Evolutionary conservation across 2,329 filamentous ascomycete species (phyloP).

Genomic region (Tolypocladium pustulatum): DNA sequence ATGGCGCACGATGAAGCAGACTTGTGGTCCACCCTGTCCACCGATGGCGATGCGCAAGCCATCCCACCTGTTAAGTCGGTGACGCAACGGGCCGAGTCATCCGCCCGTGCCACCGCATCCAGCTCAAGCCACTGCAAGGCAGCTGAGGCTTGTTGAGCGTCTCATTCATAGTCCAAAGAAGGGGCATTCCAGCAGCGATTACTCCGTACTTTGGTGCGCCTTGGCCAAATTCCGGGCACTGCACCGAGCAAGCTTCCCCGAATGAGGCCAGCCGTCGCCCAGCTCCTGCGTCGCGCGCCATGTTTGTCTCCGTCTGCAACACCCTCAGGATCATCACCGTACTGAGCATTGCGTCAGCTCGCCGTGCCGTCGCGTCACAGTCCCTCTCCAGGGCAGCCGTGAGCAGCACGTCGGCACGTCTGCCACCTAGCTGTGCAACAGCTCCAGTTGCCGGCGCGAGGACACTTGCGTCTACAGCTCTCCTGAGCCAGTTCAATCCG

Average conservation of each 20-base stretch:
- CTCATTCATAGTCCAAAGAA: not conserved
- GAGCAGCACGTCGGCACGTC: too few species aligned
- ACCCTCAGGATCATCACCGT: not conserved
- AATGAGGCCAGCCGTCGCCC: not conserved
- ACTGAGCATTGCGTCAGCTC: not conserved
- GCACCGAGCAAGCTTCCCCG: not conserved
- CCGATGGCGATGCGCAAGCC: too few species aligned
- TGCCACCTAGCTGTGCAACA: not conserved
- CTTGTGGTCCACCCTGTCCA: too few species aligned
- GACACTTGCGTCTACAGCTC: not conserved
- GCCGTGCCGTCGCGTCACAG: not conserved
- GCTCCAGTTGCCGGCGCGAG: not conserved
- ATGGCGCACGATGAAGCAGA: too few species aligned
- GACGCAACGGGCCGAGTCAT: not conserved
- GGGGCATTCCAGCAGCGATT: not conserved
- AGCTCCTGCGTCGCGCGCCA: not conserved
- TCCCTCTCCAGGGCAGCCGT: not conserved
- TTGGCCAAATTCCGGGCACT: not conserved
- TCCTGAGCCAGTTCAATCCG: not conserved
- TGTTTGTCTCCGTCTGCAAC: not conserved
- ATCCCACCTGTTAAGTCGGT: too few species aligned
- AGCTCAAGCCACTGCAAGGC: not conserved
- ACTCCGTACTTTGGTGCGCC: not conserved
- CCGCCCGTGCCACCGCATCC: not conserved
- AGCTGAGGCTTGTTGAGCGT: not conserved